Conservation (phyloP, 805 yeast species). For the Wickerhamiella galacta region DNA sequence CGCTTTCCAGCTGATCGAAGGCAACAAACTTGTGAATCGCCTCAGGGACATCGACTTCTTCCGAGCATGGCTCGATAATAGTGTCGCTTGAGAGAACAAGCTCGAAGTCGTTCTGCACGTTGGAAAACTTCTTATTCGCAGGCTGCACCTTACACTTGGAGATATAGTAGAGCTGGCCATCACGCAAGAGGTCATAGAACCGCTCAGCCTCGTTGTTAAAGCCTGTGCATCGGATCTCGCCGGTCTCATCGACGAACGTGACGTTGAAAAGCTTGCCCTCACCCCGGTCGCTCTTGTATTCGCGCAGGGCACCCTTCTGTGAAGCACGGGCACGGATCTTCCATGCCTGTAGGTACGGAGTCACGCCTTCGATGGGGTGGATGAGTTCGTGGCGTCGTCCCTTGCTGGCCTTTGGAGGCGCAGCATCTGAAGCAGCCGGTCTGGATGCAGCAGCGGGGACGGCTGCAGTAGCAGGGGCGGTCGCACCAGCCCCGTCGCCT, state of each 20-base stretch:
- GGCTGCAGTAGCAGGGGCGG: neutral
- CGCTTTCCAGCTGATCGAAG: constrained; percentile 46
- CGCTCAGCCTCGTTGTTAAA: constrained; percentile 76
- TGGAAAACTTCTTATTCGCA: constrained; percentile 74
- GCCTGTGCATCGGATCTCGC: constrained; percentile 90
- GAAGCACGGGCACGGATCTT: constrained; percentile 86
- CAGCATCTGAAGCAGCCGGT: neutral
- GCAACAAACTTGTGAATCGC: constrained; percentile 60
- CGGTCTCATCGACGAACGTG: constrained; percentile 81
- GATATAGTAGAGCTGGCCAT: constrained; percentile 76
- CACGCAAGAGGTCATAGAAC: constrained; percentile 59
- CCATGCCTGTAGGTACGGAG: constrained; percentile 87
- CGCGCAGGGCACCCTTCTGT: constrained; percentile 70
- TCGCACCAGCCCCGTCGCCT: neutral
- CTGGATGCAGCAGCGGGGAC: neutral
- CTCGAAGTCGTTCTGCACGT: constrained; percentile 78
- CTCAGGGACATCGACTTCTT: constrained; percentile 50
- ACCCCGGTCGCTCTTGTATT: constrained; percentile 75
- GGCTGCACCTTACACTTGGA: constrained; percentile 59
- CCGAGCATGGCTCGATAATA: constrained; percentile 48
- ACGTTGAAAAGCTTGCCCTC: constrained; percentile 82
- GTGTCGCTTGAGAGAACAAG: constrained; percentile 68
- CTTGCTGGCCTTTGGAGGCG: too few species aligned
- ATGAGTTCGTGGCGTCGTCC: neutral
- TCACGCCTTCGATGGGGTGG: constrained; percentile 24